Evolutionary conservation across 306 rosid species (phyloP).

Genomic region (Benincasa hispida): DNA sequence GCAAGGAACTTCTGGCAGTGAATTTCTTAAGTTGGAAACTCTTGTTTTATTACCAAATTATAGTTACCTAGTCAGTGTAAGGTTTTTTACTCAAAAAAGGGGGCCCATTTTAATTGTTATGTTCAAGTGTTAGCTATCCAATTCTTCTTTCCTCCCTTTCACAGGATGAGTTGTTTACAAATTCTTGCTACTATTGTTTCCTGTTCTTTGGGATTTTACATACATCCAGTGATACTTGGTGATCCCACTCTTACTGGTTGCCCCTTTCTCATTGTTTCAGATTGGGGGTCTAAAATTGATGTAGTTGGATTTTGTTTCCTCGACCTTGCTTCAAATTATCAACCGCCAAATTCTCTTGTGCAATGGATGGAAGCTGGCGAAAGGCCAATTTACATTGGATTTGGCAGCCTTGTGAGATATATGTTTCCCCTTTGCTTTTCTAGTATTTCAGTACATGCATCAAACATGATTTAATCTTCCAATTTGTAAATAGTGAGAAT

Average conservation of each 20-base stretch:
- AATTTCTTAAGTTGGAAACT: not conserved
- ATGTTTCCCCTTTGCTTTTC: not conserved
- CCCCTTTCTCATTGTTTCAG: slow-evolving; percentile 37
- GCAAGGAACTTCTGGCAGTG: not conserved
- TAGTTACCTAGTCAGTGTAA: not conserved
- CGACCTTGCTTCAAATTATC: slow-evolving; percentile 81
- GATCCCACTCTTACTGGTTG: not conserved
- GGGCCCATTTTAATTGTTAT: not conserved
- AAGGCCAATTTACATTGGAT: slow-evolving; percentile 75
- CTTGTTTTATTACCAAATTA: not conserved
- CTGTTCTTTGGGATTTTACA: not conserved
- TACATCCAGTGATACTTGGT: slow-evolving; percentile 6
- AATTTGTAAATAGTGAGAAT: not conserved
- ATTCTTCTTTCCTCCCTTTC: not conserved
- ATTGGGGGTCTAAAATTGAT: slow-evolving; percentile 85
- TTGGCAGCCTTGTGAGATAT: slow-evolving; percentile 92
- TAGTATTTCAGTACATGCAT: not conserved
- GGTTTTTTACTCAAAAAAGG: no score
- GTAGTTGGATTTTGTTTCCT: slow-evolving; percentile 97
- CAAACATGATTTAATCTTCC: not conserved
- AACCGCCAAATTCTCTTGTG: slow-evolving; percentile 58
- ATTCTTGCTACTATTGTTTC: not conserved
- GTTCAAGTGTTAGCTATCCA: not conserved
- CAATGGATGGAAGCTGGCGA: slow-evolving; percentile 73
- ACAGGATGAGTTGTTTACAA: not conserved